Evolutionary conservation across 108 stramenopile genomes (phyloP).

Genomic region (Skeletonema potamos): DNA sequence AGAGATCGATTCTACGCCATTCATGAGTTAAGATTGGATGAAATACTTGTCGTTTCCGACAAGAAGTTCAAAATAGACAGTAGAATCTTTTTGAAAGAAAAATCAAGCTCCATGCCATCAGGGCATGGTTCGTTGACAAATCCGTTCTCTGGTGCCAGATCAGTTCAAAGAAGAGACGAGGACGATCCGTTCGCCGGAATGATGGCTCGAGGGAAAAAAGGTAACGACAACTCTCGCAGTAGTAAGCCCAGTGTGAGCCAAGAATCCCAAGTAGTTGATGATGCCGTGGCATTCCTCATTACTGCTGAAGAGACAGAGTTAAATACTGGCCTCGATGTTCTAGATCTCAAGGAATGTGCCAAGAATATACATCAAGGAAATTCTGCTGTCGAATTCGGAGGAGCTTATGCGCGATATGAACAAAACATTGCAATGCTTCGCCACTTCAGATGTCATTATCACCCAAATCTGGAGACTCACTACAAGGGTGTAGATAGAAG

Average conservation of each 20-base stretch:
- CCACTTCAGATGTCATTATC: conserved; percentile 60
- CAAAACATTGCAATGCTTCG: conserved; percentile 42
- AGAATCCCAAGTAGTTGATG: conserved; percentile 51
- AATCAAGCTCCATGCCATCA: conserved; percentile 6
- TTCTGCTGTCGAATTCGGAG: conserved; percentile 59
- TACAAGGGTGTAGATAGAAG: conserved; percentile 64
- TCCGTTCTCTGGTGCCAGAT: conserved; percentile 54
- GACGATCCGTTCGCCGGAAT: conserved; percentile 75
- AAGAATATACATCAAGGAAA: conserved; percentile 60
- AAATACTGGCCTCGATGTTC: conserved; percentile 32
- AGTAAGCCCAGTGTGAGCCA: conserved; percentile 12
- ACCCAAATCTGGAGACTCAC: conserved; percentile 66
- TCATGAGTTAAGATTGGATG: conserved; percentile 52
- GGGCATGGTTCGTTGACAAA: conserved; percentile 12
- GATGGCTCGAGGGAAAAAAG: conserved; percentile 68
- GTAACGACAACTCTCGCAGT: conserved; percentile 2
- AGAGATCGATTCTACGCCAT: conserved; percentile 56
- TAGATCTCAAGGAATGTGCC: conserved; percentile 62
- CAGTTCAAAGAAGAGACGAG: conserved; percentile 30
- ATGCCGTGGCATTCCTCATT: conserved; percentile 50
- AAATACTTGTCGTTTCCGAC: conserved; percentile 68
- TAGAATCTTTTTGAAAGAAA: conserved; percentile 54
- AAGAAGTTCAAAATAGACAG: conserved; percentile 68
- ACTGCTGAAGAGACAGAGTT: conserved; percentile 56
- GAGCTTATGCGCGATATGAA: conserved; percentile 44